These are phyloP conservation scores for Lathyrus tuberosus DNA, from an alignment of 306 rosid species.

Conservation along the genomic window DNA sequence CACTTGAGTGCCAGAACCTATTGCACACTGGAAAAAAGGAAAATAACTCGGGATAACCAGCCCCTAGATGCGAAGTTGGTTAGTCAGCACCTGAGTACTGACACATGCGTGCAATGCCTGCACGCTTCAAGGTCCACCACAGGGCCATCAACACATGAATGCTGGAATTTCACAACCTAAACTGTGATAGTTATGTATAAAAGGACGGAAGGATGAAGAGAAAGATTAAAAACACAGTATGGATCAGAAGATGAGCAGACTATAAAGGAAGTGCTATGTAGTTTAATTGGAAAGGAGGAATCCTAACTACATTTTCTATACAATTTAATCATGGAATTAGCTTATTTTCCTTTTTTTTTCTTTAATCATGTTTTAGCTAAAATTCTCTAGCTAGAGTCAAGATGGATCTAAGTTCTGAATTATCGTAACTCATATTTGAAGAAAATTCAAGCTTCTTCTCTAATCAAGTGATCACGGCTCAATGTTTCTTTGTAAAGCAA, in stretches of 20 bases:
- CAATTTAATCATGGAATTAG: background rate
- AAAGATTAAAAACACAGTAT: background rate
- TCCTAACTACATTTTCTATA: conserved; percentile 6
- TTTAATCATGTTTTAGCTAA: conserved; percentile 12
- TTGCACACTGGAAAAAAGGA: background rate
- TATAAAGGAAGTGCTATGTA: background rate
- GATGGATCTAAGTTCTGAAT: no score
- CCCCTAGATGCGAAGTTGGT: background rate
- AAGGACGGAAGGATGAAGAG: background rate
- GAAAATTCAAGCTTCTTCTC: no score
- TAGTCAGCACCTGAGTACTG: conserved; percentile 8
- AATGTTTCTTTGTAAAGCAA: no score
- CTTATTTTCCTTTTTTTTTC: background rate
- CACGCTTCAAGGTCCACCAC: conserved; percentile 10
- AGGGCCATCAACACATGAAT: background rate
- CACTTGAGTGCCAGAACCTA: background rate
- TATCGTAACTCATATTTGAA: no score
- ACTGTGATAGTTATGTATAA: background rate
- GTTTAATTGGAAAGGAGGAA: conserved; percentile 18
- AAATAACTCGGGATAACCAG: conserved; percentile 1
- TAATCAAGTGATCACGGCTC: no score
- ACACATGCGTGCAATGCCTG: background rate
- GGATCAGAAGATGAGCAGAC: background rate
- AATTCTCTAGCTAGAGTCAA: background rate
- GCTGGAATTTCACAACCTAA: background rate